Evolutionary conservation across 2,329 filamentous ascomycete genomes (phyloP), one percentile per base, ranked within the genome.

Genomic region (Chaetomiaceae sp.): DNA sequence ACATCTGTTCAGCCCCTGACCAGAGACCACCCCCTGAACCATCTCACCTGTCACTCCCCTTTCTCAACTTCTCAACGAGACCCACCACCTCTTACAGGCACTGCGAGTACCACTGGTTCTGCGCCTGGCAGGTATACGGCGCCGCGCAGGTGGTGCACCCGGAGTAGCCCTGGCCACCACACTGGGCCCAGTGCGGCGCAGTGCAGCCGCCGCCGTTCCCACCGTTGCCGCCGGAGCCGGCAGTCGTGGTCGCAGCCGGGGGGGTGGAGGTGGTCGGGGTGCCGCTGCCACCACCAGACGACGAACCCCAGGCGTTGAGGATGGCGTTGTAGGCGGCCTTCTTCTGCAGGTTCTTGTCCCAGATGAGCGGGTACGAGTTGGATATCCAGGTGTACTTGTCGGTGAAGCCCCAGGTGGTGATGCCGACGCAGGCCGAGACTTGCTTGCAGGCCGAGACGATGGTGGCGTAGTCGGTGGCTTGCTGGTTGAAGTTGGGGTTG

Each of bases 391-490:
- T 51, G 42, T 39, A 39, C 17, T 25, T 37, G 49, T 51, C 49
- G 25, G 40, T 39, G 25, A 45, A 51, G 31, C 34, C 40, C 49
- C 49, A 51, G 23, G 22, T 27, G 40, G 49, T 51, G 34, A 51
- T 29, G 17, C 49, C 49, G 9, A 51, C 25, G 42, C 49, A 51
- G 12, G 25, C 39, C 4, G 3, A 5, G 17, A 51, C 49, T 6
- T 33, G 22, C 40, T 39, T 29, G 49, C 49, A 51, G 3, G 49
- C 33, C 22, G 33, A 29, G 3, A 51, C 34, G 22, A 51, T 22
- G 33, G 40, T 44, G 12, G 40, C 40, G 33, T 51, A 51, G 49
- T 46, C 40, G 33, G 23, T 31, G 4, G 40, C 42, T 23, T 51
- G 49, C 42, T 40, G 42, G n/a, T 23, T 4, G 20, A 50, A 40